These are phyloP conservation scores for Fusarium sp. DNA, from an alignment of 2,329 filamentous ascomycete species.

Conservation along the genomic window DNA sequence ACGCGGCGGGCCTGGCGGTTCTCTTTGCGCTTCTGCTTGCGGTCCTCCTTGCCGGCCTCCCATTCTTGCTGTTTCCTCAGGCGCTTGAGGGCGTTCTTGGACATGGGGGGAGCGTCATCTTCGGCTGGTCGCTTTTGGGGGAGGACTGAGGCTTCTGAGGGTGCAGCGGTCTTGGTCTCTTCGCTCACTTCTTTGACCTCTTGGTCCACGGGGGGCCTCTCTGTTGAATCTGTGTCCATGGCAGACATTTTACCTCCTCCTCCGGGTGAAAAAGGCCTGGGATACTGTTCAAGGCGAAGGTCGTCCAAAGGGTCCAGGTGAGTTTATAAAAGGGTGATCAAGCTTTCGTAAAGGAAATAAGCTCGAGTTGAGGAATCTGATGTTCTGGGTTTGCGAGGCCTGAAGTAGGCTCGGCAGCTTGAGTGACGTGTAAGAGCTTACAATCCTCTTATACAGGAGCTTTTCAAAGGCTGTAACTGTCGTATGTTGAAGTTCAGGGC, in stretches of 20 bases:
- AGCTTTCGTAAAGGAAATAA: background rate
- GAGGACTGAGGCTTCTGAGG: slow-evolving; percentile 5
- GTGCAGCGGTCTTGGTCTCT: background rate
- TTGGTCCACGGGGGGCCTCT: background rate
- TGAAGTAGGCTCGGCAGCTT: background rate
- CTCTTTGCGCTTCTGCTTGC: slow-evolving; percentile 66
- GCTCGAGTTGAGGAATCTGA: background rate
- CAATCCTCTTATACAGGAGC: slow-evolving; percentile 6
- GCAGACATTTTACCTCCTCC: background rate
- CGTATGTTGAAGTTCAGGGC: background rate
- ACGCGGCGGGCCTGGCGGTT: slow-evolving; percentile 62
- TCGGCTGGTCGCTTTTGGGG: slow-evolving; percentile 15
- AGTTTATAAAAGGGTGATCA: background rate
- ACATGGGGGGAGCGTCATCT: slow-evolving; percentile 59
- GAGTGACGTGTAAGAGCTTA: background rate
- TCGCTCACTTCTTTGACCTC: background rate
- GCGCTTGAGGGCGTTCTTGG: slow-evolving; percentile 90
- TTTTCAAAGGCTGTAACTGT: slow-evolving; percentile 4
- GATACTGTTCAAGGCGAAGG: background rate
- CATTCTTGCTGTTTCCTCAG: slow-evolving; percentile 77
- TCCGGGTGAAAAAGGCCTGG: background rate
- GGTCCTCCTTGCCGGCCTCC: slow-evolving; percentile 76
- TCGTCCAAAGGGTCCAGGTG: background rate
- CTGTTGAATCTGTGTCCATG: background rate
- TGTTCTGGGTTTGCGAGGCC: background rate